Base-by-base conservation (phyloP, 2,329 filamentous ascomycete species). In the Corinectria fuckeliana region DNA sequence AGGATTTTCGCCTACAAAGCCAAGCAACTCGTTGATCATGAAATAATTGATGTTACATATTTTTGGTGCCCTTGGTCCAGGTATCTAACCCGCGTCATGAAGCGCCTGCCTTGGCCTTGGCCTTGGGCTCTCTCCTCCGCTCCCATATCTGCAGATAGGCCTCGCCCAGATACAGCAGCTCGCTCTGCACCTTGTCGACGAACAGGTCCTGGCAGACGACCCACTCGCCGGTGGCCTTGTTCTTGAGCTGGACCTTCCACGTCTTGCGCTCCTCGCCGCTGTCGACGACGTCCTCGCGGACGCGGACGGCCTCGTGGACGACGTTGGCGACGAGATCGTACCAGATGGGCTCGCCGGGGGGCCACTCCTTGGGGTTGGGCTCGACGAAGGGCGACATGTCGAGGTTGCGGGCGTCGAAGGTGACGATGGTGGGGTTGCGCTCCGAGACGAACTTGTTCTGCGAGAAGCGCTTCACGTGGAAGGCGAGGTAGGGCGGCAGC, bases 121-220 rank as follows among this genome's bases (percentile, higher is more conserved):
- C 74, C 68, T 69, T 72, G 10, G 78, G 74, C 61, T 80, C 81
- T 72, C 85, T 89, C 76, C 93, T 86, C 75, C 91, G 84, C 81
- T 98, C 95, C 95, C 95, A 98, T 42, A 99, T 87, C 85, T 98
- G 96, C 58, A 98, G 78, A 81, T 98, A 98, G 56, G 91, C 91
- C 82, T 99, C 95, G 51, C 94, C 92, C 0, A 96, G 90, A 72
- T 97, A 96, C 65, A 99, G 75, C 69, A 96, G 85, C 80, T 99
- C 94, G 63, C 87, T 91, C 76, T 94, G 90, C 18, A 95, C 91
- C 76, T 89, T 89, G 73, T 97, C 91, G 6, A 99, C 94, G 74
- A 90, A 97, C 66, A 99, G 75, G 79, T 99, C 95, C 80, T 99
- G 95, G 56, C 93, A 90, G 58, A 96, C 91, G 52, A 96, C 86